These are phyloP conservation scores for Poa pratensis DNA, from an alignment of 176 grass and related monocot species.

Conservation along the genomic window DNA sequence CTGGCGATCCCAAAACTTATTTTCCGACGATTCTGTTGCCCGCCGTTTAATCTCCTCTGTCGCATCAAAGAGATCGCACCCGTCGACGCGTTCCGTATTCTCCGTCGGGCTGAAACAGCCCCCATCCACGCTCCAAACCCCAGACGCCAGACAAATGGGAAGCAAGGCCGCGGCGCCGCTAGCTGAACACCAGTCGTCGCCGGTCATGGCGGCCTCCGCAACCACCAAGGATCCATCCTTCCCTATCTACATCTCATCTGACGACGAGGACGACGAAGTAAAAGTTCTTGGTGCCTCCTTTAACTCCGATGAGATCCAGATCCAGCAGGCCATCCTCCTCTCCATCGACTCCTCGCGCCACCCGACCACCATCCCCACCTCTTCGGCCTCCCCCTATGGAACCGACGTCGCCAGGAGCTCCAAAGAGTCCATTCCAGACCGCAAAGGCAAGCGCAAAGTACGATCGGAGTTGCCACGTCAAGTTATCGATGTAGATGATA, in stretches of 20 bases:
- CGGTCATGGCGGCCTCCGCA: not conserved
- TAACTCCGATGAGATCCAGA: not conserved
- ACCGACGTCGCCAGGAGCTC: not conserved
- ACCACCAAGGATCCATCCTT: not conserved
- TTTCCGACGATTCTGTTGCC: not conserved
- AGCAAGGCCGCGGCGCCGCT: not conserved
- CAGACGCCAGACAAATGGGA: not conserved
- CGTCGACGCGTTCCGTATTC: not conserved
- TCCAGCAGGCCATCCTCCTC: slow-evolving; percentile 21
- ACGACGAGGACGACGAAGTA: slow-evolving; percentile 10
- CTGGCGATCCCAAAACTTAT: not conserved
- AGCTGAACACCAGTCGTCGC: not conserved
- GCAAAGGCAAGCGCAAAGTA: not conserved
- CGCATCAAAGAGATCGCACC: not conserved
- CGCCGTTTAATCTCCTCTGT: not conserved
- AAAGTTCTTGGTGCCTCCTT: not conserved
- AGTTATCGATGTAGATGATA: not conserved
- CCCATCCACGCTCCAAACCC: not conserved
- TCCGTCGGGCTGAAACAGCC: not conserved
- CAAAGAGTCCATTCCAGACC: not conserved
- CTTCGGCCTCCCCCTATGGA: not conserved
- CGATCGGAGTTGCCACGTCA: not conserved
- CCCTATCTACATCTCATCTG: slow-evolving; percentile 16
- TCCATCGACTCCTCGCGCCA: not conserved
- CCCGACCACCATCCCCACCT: not conserved